Base-by-base conservation (phyloP, 2,329 filamentous ascomycete genomes). In the Alternaria sp. region DNA sequence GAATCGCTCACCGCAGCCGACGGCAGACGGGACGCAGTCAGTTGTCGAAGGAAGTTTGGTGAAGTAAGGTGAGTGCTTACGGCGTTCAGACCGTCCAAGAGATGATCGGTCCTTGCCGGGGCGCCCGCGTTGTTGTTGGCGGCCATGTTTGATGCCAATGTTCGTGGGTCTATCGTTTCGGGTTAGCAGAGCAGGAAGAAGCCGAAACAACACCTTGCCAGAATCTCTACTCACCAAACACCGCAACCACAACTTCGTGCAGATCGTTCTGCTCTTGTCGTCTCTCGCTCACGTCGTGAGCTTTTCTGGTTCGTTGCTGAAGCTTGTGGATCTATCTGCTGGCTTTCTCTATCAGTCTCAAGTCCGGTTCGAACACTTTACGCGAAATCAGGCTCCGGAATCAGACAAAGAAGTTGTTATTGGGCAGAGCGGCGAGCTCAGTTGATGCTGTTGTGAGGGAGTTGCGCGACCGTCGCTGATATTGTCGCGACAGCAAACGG, bases 1-100 rank as follows among this genome's bases (percentile, higher is more conserved):
- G 72, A 70, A 64, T 79, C 78, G 63, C 74, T 76, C 36, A 77
- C 76, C 60, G 78, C 78, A 61, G 77, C 75, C 46, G 74, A 77
- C 53, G 78, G 77, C 65, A 80, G 64, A 43, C 75, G 72, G 30
- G 73, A 76, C 22, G 77, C 75, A 44, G 77, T 76, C 60, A 79
- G 64, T 57, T 68, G 74, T 27, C 69, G 67, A 41, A 80, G 70
- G 57, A 80, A 80, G 18, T 62, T 63, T 38, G 75, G 77, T 18
- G 71, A 74, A n/a, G 67, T 66, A 32, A 80, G 75, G 5, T 64
- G 68, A 48, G 66, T 70, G 45, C 67, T 76, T 10, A 78, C 75
- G 52, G 73, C 74, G 60, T 79, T 69, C 34, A 79, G 66, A 43
- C 66, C 70, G 50, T 71, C 65, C 66, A 77, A 72, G 58, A 77